Conservation (phyloP, 768 basidiomycete genomes). For the button mushroom (Agaricus bisporus) region DNA sequence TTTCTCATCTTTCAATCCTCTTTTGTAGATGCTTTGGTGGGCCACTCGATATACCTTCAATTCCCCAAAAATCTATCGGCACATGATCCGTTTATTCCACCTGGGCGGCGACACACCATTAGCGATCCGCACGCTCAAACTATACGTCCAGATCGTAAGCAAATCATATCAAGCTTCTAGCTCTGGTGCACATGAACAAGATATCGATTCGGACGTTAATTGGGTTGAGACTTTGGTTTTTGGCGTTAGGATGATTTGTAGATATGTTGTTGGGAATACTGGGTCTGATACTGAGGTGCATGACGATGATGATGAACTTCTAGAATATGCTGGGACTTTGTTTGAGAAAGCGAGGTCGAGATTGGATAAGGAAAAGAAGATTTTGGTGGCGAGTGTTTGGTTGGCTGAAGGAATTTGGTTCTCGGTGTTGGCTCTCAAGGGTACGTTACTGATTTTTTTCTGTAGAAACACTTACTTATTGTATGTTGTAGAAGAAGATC, state of each 20-base stretch:
- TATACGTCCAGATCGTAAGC: slow-evolving; percentile 81
- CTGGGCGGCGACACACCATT: slow-evolving; percentile 53
- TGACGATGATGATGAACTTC: slow-evolving; percentile 41
- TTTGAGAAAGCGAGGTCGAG: slow-evolving; percentile 57
- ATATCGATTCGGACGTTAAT: slow-evolving; percentile 46
- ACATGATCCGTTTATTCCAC: slow-evolving; percentile 72
- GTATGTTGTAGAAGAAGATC: slow-evolving; percentile 51
- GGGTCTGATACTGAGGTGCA: slow-evolving; percentile 11
- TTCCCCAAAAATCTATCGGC: slow-evolving; percentile 77
- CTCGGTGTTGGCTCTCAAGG: slow-evolving; percentile 61
- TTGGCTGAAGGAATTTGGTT: slow-evolving; percentile 73
- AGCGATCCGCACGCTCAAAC: slow-evolving; percentile 66
- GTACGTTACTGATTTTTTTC: slow-evolving; percentile 28
- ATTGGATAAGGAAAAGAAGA: slow-evolving; percentile 40
- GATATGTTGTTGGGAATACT: slow-evolving; percentile 22
- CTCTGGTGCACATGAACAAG: slow-evolving; percentile 17
- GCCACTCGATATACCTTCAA: slow-evolving; percentile 92
- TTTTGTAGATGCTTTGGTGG: slow-evolving; percentile 79
- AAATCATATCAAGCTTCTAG: slow-evolving; percentile 68
- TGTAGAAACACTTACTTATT: not conserved
- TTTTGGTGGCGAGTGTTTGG: slow-evolving; percentile 52
- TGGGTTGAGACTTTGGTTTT: slow-evolving; percentile 78
- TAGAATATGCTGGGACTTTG: slow-evolving; percentile 49
- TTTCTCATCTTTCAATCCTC: not conserved
- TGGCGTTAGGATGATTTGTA: slow-evolving; percentile 74